phyloP scores from a whole-genome alignment of 768 basidiomycete genomes.

The Podaxis carcinomalis region DNA sequence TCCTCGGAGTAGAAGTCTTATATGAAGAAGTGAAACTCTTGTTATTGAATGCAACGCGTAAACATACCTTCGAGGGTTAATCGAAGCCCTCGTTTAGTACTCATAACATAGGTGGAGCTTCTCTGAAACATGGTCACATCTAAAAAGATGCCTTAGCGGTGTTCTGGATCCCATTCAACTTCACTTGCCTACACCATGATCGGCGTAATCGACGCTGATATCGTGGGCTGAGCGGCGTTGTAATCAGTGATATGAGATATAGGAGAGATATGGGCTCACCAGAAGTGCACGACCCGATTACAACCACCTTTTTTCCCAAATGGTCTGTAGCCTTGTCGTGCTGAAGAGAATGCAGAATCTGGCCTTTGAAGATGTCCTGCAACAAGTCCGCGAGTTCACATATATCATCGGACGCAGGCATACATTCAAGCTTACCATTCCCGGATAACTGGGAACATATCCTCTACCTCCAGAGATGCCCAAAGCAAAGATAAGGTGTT shows the following conservation, averaged over 20 bases:
- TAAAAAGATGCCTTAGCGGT: slow-evolving; percentile 14
- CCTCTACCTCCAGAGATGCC: slow-evolving; percentile 48
- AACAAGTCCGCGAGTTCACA: background rate
- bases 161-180: background rate
- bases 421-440: slow-evolving; percentile 29
- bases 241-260: background rate
- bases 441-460: slow-evolving; percentile 41
- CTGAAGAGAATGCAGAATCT: slow-evolving; percentile 52
- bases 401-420: background rate
- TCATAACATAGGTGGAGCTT: slow-evolving; percentile 54
- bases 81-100: slow-evolving; percentile 34
- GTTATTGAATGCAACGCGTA: background rate
- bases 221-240: slow-evolving; percentile 33
- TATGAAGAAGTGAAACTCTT: background rate
- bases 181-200: slow-evolving; percentile 37
- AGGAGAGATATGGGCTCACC: slow-evolving; percentile 18
- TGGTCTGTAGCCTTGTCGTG: slow-evolving; percentile 56
- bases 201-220: slow-evolving; percentile 36
- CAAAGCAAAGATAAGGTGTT: slow-evolving; percentile 48
- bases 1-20: slow-evolving; percentile 42
- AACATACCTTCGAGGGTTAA: slow-evolving; percentile 22
- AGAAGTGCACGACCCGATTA: slow-evolving; percentile 66
- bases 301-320: slow-evolving; percentile 64
- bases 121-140: slow-evolving; percentile 62
- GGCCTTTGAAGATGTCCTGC: slow-evolving; percentile 59